These are phyloP conservation scores for Przewalskia tangutica DNA, from an alignment of 257 asterid species.

Conservation along the genomic window DNA sequence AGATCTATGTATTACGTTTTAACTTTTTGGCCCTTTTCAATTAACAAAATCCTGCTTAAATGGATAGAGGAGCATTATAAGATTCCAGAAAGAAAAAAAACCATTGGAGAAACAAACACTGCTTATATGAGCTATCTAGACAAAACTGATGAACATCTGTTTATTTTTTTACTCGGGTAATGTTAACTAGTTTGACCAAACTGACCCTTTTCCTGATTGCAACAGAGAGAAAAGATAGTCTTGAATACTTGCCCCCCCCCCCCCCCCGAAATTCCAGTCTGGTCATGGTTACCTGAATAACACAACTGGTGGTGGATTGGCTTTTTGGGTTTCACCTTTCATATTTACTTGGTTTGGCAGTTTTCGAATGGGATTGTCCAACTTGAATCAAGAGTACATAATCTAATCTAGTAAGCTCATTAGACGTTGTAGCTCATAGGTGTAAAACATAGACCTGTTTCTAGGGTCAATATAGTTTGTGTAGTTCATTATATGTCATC, in stretches of 20 bases:
- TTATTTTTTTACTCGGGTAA: neutral
- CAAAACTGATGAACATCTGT: neutral
- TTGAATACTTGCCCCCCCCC: neutral
- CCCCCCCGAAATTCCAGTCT: neutral
- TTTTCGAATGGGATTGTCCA: too few species aligned
- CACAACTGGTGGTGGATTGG: neutral
- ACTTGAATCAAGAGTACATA: too few species aligned
- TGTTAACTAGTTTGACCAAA: neutral
- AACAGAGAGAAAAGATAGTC: neutral
- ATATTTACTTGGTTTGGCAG: neutral
- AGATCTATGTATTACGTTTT: neutral
- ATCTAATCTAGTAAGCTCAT: too few species aligned
- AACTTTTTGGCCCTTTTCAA: neutral
- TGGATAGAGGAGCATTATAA: neutral
- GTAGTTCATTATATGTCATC: neutral
- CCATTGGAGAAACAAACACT: neutral
- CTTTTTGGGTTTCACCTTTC: neutral
- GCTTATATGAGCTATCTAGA: neutral
- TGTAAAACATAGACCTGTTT: neutral
- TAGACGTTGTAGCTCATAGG: neutral
- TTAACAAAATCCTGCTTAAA: neutral
- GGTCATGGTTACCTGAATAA: neutral
- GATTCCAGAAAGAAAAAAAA: neutral
- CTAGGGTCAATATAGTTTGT: neutral
- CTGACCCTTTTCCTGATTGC: neutral